Percentiles rank a stretch among this genome's conserved stretches.
Evolutionary conservation across 768 basidiomycete species (phyloP).

Genomic region (Omphalotus guepiniiformis): DNA sequence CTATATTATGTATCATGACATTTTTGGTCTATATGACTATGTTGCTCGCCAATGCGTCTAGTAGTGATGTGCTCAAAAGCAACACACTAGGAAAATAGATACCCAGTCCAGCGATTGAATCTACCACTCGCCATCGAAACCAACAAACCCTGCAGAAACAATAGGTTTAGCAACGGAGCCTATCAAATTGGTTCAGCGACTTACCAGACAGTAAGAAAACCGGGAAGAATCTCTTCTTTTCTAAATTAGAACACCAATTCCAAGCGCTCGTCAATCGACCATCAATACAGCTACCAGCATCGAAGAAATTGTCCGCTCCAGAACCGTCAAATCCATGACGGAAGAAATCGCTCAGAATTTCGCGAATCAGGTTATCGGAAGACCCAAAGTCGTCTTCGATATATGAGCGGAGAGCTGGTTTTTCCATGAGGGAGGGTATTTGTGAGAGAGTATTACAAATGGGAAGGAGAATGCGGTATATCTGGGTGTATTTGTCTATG

Average conservation of each 20-base stretch:
- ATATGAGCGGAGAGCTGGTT: constrained; percentile 69
- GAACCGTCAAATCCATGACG: constrained; percentile 86
- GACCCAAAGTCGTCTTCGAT: constrained; percentile 84
- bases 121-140: constrained; percentile 86
- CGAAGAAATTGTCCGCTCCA: constrained; percentile 89
- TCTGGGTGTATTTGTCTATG: constrained; percentile 91
- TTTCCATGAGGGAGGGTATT: constrained; percentile 60
- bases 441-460: constrained; percentile 80
- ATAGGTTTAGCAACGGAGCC: constrained; percentile 2
- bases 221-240: constrained; percentile 84
- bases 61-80: too few relatives aligned
- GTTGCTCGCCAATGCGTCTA: too few relatives aligned
- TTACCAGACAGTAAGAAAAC: constrained; percentile 73
- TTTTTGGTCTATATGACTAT: too few relatives aligned
- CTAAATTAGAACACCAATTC: constrained; percentile 86
- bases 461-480: constrained; percentile 85
- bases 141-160: constrained; percentile 58
- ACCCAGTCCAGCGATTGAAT: too few relatives aligned
- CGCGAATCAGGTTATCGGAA: constrained; percentile 58
- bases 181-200: constrained; percentile 17
- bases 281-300: constrained; percentile 83
- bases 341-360: constrained; percentile 83
- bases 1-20: too few relatives aligned
- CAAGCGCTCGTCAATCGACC: constrained; percentile 85
- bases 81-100: too few relatives aligned